Evolutionary conservation across 176 grass and related monocot species (phyloP), one percentile per base, ranked within the genome.

Genomic region (Carex cristatella): DNA sequence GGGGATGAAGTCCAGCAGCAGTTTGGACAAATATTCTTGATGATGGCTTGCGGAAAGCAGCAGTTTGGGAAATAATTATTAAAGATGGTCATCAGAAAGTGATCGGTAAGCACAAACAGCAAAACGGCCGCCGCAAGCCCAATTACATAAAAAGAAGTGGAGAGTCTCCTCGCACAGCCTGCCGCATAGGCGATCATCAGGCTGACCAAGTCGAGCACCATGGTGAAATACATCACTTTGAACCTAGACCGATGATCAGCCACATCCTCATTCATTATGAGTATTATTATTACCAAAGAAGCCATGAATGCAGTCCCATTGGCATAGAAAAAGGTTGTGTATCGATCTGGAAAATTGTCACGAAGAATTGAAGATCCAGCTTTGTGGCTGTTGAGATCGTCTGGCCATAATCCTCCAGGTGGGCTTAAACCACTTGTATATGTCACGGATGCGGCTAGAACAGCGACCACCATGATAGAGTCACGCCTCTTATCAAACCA

Each of bases 111-210:
- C 23, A 93, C 56, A 65, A 86, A 82, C 1, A 70, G 7, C 13
- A 93, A 93, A 46, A 88, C 86, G 27, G 82, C 35, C 8, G 73
- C 54, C 19, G 30, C 81, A n/a, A 93, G 44, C 18, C 86, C 31
- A 28, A 87, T 84, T 12, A 87, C 84, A 65, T 91, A 86, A 1
- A 88, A 4, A 0, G 91, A 90, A 32, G 84, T 91, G 0, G 59
- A 58, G 81, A 81, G 68, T 14, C 81, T 84, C 31, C 91, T 84
- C 19, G 66, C 84, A 79, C 92, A 91, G 18, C 89, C 89, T 0
- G 85, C 87, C 38, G 91, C 84, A 53, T 89, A 91, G 0, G 89
- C 89, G 0, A 86, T 86, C 87, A 94, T 94, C 60, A 94, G 71
- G 10, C 89, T 88, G 32, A 94, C 46, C 55, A 93, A 38, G 38